These are phyloP conservation scores for Fusarium mundagurra DNA, from an alignment of 2,329 filamentous ascomycete genomes.

Conservation along the genomic window DNA sequence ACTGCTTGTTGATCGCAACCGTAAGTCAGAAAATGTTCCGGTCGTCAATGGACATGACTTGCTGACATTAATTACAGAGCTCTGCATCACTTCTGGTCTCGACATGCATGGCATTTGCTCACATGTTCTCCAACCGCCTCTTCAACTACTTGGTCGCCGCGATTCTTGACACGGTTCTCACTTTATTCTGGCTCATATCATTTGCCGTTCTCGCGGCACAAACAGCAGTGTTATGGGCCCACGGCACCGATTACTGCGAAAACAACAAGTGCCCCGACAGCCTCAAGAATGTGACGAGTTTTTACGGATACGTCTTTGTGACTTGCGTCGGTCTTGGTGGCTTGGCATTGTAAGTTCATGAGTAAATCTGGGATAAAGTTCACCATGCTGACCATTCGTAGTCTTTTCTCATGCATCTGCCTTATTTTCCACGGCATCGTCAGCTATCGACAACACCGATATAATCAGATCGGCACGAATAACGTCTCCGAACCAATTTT, in stretches of 20 bases:
- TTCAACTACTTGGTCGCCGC: constrained; percentile 66
- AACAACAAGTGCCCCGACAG: constrained; percentile 36
- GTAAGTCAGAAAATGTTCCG: constrained; percentile 41
- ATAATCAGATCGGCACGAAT: constrained; percentile 22
- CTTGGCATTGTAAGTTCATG: constrained; percentile 54
- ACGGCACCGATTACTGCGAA: constrained; percentile 35
- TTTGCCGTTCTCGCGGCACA: constrained; percentile 54
- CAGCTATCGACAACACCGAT: constrained; percentile 55
- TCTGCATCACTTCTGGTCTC: constrained; percentile 56
- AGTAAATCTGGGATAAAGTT: fast-evolving
- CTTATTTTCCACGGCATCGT: constrained; percentile 54
- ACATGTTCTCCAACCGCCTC: constrained; percentile 50
- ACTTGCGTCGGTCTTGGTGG: constrained; percentile 54
- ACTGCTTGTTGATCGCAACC: constrained; percentile 50
- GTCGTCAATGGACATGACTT: fast-evolving
- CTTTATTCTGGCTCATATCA: constrained; percentile 62
- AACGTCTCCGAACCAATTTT: not conserved
- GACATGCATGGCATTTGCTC: constrained; percentile 59
- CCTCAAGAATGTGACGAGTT: not conserved
- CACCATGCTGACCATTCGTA: constrained; percentile 27
- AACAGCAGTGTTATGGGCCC: constrained; percentile 42
- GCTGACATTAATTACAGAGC: constrained; percentile 40
- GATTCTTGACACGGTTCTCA: constrained; percentile 59
- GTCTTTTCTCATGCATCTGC: constrained; percentile 54
- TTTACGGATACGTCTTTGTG: constrained; percentile 45